These are phyloP conservation scores for Clavispora fructus DNA, from an alignment of 805 yeast species.

Conservation along the genomic window DNA sequence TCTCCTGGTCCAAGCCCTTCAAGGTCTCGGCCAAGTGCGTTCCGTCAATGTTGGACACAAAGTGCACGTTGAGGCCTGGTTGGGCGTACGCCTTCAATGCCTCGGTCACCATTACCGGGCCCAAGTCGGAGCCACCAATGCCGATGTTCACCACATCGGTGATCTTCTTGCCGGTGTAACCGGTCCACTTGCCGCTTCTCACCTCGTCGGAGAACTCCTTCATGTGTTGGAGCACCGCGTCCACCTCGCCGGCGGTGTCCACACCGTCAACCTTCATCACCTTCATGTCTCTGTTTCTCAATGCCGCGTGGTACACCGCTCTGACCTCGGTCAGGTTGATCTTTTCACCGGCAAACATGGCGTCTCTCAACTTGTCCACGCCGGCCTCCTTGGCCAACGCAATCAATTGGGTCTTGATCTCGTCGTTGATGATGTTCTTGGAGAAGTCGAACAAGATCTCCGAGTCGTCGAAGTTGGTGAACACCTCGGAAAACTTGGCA, in stretches of 20 bases:
- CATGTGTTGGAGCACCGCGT: constrained; percentile 90
- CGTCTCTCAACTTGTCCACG: constrained; percentile 82
- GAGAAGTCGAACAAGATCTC: constrained; percentile 91
- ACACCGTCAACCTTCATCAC: constrained; percentile 85
- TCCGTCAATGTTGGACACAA: constrained; percentile 98
- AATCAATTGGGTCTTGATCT: constrained; percentile 61
- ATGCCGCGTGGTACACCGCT: constrained; percentile 95
- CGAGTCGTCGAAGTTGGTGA: constrained; percentile 81
- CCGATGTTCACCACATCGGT: constrained; percentile 96
- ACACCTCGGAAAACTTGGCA: constrained; percentile 68
- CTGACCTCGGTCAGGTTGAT: constrained; percentile 94
- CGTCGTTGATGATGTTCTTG: constrained; percentile 88
- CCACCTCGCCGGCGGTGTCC: constrained; percentile 89
- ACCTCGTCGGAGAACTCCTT: constrained; percentile 87
- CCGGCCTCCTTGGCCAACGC: constrained; percentile 86
- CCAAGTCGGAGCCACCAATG: constrained; percentile 98
- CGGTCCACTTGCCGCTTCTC: constrained; percentile 93
- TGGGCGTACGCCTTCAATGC: constrained; percentile 87
- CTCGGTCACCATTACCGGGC: constrained; percentile 99
- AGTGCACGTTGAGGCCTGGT: constrained; percentile 73
- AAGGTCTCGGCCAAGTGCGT: constrained; percentile 92
- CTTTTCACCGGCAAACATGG: constrained; percentile 87
- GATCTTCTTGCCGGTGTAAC: constrained; percentile 92
- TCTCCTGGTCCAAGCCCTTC: constrained; percentile 75
- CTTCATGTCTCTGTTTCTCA: constrained; percentile 85